Evolutionary conservation across 140 eudicot species (phyloP).

Genomic region (Flaveria floridana): DNA sequence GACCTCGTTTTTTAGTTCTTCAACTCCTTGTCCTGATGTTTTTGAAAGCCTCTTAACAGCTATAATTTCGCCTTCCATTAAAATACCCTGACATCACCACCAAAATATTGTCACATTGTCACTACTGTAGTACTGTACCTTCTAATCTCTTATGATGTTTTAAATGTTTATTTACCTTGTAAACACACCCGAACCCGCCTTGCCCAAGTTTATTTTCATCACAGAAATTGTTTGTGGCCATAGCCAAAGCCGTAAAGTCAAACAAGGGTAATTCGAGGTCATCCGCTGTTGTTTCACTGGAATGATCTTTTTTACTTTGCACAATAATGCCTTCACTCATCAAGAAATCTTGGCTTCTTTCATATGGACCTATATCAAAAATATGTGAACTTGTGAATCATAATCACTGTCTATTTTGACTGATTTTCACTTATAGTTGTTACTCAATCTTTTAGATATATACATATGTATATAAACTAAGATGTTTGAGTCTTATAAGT

Average conservation of each 20-base stretch:
- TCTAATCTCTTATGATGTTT: not conserved
- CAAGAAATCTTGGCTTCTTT: slow-evolving; percentile 48
- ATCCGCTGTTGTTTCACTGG: slow-evolving; percentile 36
- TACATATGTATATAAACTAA: not conserved
- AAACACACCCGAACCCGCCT: slow-evolving; percentile 67
- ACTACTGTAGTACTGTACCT: not conserved
- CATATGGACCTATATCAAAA: slow-evolving; percentile 31
- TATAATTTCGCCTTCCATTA: slow-evolving; percentile 45
- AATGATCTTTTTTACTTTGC: slow-evolving; percentile 31
- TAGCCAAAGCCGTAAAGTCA: slow-evolving; percentile 36
- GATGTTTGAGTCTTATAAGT: slow-evolving; percentile 8
- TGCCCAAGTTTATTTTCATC: slow-evolving; percentile 49
- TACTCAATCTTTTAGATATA: too few species aligned
- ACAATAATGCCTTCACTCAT: slow-evolving; percentile 34
- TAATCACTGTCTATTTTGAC: not conserved
- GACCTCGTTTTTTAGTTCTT: slow-evolving; percentile 54
- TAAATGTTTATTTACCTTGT: slow-evolving; percentile 39
- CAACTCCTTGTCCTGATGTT: slow-evolving; percentile 52
- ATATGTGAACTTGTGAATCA: not conserved
- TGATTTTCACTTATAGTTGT: not conserved
- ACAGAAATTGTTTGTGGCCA: slow-evolving; percentile 44
- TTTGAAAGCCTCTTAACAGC: slow-evolving; percentile 56
- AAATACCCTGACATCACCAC: slow-evolving; percentile 42
- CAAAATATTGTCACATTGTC: slow-evolving; percentile 9
- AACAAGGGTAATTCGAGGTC: slow-evolving; percentile 47